A percentile compares a stretch with the other conserved stretches of the same genome.
These are phyloP conservation scores for Linum lewisii DNA, from an alignment of 345 rosid genomes.

Conservation along the genomic window DNA sequence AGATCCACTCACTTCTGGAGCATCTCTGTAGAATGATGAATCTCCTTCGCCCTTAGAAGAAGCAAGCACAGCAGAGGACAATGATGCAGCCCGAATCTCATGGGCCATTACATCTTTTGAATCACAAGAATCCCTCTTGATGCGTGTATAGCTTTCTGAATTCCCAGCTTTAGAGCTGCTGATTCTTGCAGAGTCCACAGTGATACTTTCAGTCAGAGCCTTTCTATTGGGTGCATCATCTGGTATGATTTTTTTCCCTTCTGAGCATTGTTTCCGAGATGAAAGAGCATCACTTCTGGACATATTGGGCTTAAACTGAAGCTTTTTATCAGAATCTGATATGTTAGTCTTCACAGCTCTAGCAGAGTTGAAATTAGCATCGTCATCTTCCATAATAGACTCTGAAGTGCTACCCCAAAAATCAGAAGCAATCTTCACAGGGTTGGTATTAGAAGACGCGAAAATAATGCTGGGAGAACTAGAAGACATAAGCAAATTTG, in stretches of 20 bases:
- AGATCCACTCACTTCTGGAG: constrained; percentile 14
- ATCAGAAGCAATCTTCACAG: constrained; percentile 28
- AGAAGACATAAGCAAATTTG: constrained; percentile 22
- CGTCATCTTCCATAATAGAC: constrained; percentile 19
- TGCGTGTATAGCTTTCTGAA: constrained; percentile 10
- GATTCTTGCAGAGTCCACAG: constrained; percentile 11
- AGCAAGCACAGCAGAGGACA: not conserved
- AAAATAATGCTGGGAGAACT: constrained; percentile 18
- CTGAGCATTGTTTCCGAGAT: constrained; percentile 15
- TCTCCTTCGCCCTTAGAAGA: constrained; percentile 8
- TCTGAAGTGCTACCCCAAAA: constrained; percentile 54
- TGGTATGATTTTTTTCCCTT: constrained; percentile 14
- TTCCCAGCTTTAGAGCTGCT: constrained; percentile 19
- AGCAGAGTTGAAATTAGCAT: constrained; percentile 17
- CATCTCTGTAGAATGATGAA: constrained; percentile 9
- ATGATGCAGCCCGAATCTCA: constrained; percentile 21
- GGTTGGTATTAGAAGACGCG: constrained; percentile 19
- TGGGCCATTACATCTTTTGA: constrained; percentile 13
- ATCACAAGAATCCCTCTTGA: constrained; percentile 8
- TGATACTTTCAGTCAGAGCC: constrained; percentile 17
- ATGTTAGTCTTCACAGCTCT: constrained; percentile 17
- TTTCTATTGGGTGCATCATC: constrained; percentile 22
- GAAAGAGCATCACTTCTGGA: constrained; percentile 18
- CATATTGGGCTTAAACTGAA: constrained; percentile 34
- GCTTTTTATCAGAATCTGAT: constrained; percentile 29